These are phyloP conservation scores for Bimuria novae-zelandiae DNA, from an alignment of 2,329 filamentous ascomycete species.

Conservation along the genomic window DNA sequence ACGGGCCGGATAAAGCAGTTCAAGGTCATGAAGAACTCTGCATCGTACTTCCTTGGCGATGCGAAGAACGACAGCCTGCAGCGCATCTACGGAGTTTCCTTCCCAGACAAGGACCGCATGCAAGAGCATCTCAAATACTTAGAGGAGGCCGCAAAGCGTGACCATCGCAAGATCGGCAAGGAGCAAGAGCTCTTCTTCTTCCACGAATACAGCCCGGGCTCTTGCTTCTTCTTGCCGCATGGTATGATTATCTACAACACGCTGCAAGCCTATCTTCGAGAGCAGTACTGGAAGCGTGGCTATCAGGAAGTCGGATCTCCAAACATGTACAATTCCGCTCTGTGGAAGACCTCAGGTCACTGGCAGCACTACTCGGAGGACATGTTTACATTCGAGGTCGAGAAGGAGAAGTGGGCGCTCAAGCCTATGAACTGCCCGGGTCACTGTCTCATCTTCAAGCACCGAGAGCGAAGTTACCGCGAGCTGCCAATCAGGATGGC, in stretches of 20 bases:
- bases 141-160: conserved; percentile 96
- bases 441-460: conserved; percentile 85
- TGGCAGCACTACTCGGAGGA: conserved; percentile 93
- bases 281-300: conserved; percentile 89
- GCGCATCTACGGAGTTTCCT: conserved; percentile 94
- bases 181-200: conserved; percentile 99
- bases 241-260: conserved; percentile 94
- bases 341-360: conserved; percentile 95
- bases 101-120: conserved; percentile 95
- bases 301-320: conserved; percentile 96
- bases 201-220: conserved; percentile 89
- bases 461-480: conserved; percentile 82
- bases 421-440: conserved; percentile 99
- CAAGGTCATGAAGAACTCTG: conserved; percentile 84
- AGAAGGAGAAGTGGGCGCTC: conserved; percentile 82
- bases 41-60: conserved; percentile 92
- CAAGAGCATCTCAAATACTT: conserved; percentile 92
- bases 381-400: conserved; percentile 85
- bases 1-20: conserved; percentile 95
- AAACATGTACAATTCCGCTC: conserved; percentile 90
- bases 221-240: conserved; percentile 88
- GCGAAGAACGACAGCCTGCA: conserved; percentile 93
- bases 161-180: conserved; percentile 90
- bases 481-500: conserved; percentile 91
- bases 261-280: conserved; percentile 76